These are phyloP conservation scores for Colletotrichum sojae DNA, from an alignment of 2,329 filamentous ascomycete genomes.

Conservation along the genomic window DNA sequence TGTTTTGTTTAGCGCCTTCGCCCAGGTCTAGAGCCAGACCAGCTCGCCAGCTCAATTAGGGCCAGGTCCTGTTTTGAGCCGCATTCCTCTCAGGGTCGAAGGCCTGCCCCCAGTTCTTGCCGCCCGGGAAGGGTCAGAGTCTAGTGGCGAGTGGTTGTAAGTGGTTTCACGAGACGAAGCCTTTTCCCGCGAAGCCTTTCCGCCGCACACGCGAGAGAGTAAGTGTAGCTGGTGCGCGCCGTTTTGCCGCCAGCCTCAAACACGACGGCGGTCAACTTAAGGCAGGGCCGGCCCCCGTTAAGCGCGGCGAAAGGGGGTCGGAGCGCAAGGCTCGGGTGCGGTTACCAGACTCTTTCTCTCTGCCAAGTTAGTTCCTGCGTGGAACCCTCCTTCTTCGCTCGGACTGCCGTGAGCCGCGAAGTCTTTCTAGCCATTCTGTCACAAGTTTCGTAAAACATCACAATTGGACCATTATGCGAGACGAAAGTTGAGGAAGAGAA, in stretches of 20 bases:
- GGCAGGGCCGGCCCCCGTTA: background rate
- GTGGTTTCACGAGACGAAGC: conserved; percentile 4
- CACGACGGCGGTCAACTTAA: background rate
- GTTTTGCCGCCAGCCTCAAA: conserved; percentile 16
- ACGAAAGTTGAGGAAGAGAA: no score
- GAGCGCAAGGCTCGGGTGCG: background rate
- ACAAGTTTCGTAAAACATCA: no score
- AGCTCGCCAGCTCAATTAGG: no score
- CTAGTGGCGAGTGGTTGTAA: background rate
- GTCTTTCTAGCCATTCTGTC: no score
- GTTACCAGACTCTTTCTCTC: no score
- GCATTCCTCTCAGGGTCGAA: conserved; percentile 15
- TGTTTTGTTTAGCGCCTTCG: conserved; percentile 12
- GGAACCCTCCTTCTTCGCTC: no score
- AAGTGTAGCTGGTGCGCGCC: background rate
- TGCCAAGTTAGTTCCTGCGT: no score
- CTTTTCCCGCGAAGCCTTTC: background rate
- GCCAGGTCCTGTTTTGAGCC: conserved; percentile 7
- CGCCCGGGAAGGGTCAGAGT: background rate
- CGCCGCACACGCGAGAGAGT: no score
- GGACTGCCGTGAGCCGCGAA: no score
- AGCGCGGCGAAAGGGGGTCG: conserved; percentile 2
- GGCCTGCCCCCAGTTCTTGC: conserved; percentile 10
- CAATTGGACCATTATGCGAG: no score
- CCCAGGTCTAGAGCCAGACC: background rate